A percentile compares a stretch with the other conserved stretches of the same genome.
Evolutionary conservation across 768 basidiomycete species (phyloP).

Genomic region (Harrya chromipes): DNA sequence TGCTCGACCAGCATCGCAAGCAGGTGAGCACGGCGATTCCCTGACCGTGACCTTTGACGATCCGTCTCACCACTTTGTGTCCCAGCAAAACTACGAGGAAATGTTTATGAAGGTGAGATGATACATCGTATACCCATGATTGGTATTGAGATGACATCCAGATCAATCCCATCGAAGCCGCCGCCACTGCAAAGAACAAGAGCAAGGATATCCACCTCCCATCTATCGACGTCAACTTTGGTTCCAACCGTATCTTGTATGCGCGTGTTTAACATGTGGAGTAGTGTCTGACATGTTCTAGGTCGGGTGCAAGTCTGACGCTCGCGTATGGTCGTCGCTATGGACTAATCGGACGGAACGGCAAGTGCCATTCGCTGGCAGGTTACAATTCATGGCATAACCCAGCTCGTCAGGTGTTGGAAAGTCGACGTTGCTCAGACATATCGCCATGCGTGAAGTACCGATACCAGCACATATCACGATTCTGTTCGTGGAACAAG

Average conservation of each 20-base stretch:
- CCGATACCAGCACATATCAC: constrained; percentile 93
- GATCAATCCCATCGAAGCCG: constrained; percentile 92
- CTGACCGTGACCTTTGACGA: neutral
- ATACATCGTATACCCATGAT: neutral
- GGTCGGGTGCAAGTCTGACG: constrained; percentile 82
- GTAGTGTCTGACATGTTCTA: constrained; percentile 26
- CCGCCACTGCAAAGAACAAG: constrained; percentile 80
- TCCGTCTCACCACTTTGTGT: neutral
- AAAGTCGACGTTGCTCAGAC: constrained; percentile 92
- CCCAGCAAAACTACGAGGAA: constrained; percentile 94
- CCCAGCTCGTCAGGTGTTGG: constrained; percentile 62
- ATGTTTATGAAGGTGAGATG: constrained; percentile 94
- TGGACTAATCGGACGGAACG: constrained; percentile 88
- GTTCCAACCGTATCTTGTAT: constrained; percentile 89
- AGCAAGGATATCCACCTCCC: constrained; percentile 96
- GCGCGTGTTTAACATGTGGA: constrained; percentile 9
- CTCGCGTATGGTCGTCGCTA: constrained; percentile 88
- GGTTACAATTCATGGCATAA: neutral
- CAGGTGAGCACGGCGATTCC: constrained; percentile 48
- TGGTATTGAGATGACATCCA: constrained; percentile 22
- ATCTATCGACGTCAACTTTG: constrained; percentile 95
- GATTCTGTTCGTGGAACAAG: constrained; percentile 98
- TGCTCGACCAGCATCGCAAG: constrained; percentile 89
- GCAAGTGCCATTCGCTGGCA: constrained; percentile 29
- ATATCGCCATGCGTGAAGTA: constrained; percentile 93